phyloP scores from a whole-genome alignment of 1,139 yeast genomes.

The Citeromyces siamensis region DNA sequence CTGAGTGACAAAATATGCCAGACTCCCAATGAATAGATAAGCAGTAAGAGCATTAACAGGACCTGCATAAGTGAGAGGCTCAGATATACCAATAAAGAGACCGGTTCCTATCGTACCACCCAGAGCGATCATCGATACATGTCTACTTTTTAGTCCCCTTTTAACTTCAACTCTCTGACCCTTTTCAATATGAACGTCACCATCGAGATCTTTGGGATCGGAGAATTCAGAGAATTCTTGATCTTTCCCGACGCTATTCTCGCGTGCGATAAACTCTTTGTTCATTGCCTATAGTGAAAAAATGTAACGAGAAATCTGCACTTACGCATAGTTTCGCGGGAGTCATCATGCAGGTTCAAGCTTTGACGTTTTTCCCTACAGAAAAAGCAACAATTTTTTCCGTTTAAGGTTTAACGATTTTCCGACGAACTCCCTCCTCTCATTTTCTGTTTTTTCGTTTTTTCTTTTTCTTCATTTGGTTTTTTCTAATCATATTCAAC shows the following conservation, averaged over 20 bases:
- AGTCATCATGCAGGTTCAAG: too few relatives aligned
- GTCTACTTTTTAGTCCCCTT: slow-evolving; percentile 20
- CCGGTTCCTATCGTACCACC: slow-evolving; percentile 27
- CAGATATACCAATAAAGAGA: slow-evolving; percentile 35
- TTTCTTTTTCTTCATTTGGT: too few relatives aligned
- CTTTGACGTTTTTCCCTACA: too few relatives aligned
- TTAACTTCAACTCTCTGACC: too few relatives aligned
- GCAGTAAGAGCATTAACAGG: slow-evolving; percentile 30
- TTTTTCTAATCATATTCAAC: too few relatives aligned
- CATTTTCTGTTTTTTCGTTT: too few relatives aligned
- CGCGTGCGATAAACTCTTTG: background rate
- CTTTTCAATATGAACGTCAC: too few relatives aligned
- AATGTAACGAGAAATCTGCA: background rate
- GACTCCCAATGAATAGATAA: slow-evolving; percentile 28
- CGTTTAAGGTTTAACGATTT: too few relatives aligned
- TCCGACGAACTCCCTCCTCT: too few relatives aligned
- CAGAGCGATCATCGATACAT: slow-evolving; percentile 29
- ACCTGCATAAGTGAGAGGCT: slow-evolving; percentile 32
- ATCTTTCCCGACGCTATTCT: background rate
- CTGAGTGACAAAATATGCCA: slow-evolving; percentile 26
- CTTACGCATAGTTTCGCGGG: background rate
- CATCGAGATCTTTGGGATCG: too few relatives aligned
- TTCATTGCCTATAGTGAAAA: background rate
- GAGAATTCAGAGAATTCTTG: too few relatives aligned
- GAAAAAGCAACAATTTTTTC: too few relatives aligned